Base-by-base conservation (phyloP, 495 filamentous ascomycete genomes). In the Mytilinidion resinicola region DNA sequence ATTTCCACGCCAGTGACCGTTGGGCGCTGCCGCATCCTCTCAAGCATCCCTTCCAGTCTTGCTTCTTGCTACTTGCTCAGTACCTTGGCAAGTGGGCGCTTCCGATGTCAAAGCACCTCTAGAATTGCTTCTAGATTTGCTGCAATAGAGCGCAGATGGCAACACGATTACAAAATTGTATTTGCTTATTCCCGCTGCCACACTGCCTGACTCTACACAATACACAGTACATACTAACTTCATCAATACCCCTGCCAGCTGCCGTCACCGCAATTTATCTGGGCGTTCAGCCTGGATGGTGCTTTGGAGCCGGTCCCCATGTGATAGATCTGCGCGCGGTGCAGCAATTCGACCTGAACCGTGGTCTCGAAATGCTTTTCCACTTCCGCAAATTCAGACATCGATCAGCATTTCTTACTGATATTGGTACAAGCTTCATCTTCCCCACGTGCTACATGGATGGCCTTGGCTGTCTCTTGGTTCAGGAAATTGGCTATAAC, bases 401-500 rank as follows among this genome's bases (percentile, higher is more conserved):
- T 25, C 15, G n/a, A n/a, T 30, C 46, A 49, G 14, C 21, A 49
- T 33, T 49, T 33, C 17, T 49, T 8, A 25, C 12, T 30, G 21
- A 25, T 30, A 25, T 49, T 49, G 17, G 19, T 14, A 12, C 21
- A 25, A 20, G 9, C 19, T 19, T 25, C 12, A 19, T 25, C 17
- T 25, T 20, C 44, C 46, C 46, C 46, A 49, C 46, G 46, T 49
- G 46, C 17, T 49, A 17, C 46, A 49, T 49, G 46, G 44, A 20
- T 17, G 15, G 42, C 42, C 25, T 30, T 30, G 25, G 25, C 25
- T 30, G 25, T 30, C 25, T 30, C 25, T 46, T 46, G 42, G 10
- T 30, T 35, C 56, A 52, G 38, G 36, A 59, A 42, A 59, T 43
- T 52, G 56, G 56, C 33, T 42, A 9, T 33, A 43, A 15, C 56